phyloP scores from a whole-genome alignment of 2,329 filamentous ascomycete species.

The Ilyonectria destructans region DNA sequence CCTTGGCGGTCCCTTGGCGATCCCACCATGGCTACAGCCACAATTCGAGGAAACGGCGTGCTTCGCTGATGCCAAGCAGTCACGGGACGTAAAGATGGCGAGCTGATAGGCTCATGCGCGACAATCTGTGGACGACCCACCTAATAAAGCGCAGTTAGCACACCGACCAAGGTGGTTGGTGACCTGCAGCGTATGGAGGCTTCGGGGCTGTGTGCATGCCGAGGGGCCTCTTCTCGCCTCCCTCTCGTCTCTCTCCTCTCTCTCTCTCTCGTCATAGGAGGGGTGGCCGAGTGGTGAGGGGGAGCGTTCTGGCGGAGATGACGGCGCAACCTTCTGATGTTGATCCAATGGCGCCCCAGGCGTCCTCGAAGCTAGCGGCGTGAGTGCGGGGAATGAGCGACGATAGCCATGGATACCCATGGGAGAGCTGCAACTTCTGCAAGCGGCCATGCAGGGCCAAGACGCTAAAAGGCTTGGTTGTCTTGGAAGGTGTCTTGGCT shows the following conservation, averaged over 20 bases:
- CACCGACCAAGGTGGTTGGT: slow-evolving; percentile 31
- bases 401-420: slow-evolving; percentile 36
- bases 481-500: slow-evolving; percentile 32
- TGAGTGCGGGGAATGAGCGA: slow-evolving; percentile 45
- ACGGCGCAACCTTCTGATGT: slow-evolving; percentile 22
- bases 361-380: slow-evolving; percentile 35
- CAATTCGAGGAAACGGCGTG: slow-evolving; percentile 42
- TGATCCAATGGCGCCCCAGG: slow-evolving; percentile 40
- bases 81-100: slow-evolving; percentile 24
- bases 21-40: slow-evolving; percentile 47
- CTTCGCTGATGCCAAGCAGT: slow-evolving; percentile 42
- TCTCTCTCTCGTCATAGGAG: slow-evolving; percentile 37
- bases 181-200: slow-evolving; percentile 34
- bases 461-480: slow-evolving; percentile 46
- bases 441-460: slow-evolving; percentile 35
- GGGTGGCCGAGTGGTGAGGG: slow-evolving; percentile 37
- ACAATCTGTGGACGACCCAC: slow-evolving; percentile 41
- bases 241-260: slow-evolving; percentile 6
- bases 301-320: slow-evolving; percentile 29
- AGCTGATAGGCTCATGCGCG: slow-evolving; percentile 44
- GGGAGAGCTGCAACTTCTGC: slow-evolving; percentile 25
- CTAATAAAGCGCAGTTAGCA: slow-evolving; percentile 27
- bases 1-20: slow-evolving; percentile 38
- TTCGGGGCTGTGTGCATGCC: slow-evolving; percentile 46
- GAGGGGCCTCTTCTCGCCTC: slow-evolving; percentile 24